Conservation (phyloP, 1,139 yeast species). For the Oligophagozyma castellii region DNA sequence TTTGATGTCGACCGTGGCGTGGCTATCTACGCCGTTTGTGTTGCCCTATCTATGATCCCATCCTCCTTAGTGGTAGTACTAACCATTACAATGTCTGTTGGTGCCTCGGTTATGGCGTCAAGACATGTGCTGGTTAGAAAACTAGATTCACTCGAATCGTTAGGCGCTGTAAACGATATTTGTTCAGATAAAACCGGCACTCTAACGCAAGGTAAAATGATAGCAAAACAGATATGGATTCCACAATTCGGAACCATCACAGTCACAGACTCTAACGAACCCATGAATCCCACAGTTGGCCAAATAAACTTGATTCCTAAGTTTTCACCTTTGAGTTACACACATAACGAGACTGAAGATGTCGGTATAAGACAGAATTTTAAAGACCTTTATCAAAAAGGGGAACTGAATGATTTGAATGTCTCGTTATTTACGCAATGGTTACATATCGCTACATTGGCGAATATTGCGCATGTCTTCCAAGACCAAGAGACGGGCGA, state of each 20-base stretch:
- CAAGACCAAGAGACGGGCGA: constrained; percentile 38
- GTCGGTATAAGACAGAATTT: constrained; percentile 31
- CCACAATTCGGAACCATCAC: constrained; percentile 61
- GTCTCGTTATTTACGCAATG: constrained; percentile 37
- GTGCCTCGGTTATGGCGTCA: constrained; percentile 90
- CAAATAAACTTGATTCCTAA: constrained; percentile 29
- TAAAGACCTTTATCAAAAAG: constrained; percentile 29
- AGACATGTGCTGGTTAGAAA: constrained; percentile 88
- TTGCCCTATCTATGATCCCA: constrained; percentile 97
- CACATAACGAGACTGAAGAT: constrained; percentile 40
- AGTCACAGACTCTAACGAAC: constrained; percentile 48
- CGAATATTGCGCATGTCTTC: constrained; percentile 70
- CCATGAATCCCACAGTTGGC: constrained; percentile 64
- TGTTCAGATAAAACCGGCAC: constrained; percentile 97
- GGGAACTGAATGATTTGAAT: constrained; percentile 25
- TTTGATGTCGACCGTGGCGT: constrained; percentile 85
- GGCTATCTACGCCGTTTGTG: constrained; percentile 85
- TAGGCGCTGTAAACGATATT: constrained; percentile 90
- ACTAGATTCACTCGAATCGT: constrained; percentile 87
- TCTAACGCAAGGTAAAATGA: constrained; percentile 87
- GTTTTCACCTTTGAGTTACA: constrained; percentile 34
- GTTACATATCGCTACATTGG: constrained; percentile 62
- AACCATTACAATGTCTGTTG: constrained; percentile 90
- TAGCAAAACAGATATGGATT: constrained; percentile 77
- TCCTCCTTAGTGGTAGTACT: constrained; percentile 96